A percentile compares a stretch with the other conserved stretches of the same genome.
phyloP scores from a whole-genome alignment of 2,329 filamentous ascomycete genomes.

The Talaromyces piceae region DNA sequence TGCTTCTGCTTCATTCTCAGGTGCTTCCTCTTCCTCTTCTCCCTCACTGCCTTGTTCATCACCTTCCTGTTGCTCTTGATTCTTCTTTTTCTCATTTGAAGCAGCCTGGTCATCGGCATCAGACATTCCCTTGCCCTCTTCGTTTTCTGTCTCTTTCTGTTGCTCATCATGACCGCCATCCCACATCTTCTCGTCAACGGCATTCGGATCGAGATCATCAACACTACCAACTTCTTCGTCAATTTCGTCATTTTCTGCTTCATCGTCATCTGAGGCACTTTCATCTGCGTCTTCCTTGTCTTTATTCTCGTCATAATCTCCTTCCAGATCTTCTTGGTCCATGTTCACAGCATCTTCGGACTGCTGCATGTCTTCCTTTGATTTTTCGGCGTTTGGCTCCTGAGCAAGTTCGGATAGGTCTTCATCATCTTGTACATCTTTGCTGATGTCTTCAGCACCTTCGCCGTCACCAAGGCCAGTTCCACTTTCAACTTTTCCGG shows the following conservation, averaged over 20 bases:
- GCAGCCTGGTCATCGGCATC: slow-evolving; percentile 52
- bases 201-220: slow-evolving; percentile 79
- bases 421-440: slow-evolving; percentile 89
- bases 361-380: slow-evolving; percentile 36
- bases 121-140: slow-evolving; percentile 49
- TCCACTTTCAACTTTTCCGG: slow-evolving; percentile 78
- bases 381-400: slow-evolving; percentile 61
- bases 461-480: slow-evolving; percentile 93
- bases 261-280: slow-evolving; percentile 53
- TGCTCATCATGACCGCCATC: slow-evolving; percentile 70
- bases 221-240: slow-evolving; percentile 89
- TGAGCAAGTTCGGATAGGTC: slow-evolving; percentile 87
- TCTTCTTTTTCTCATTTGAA: slow-evolving; percentile 49
- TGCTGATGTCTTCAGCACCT: slow-evolving; percentile 94
- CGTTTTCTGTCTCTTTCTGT: slow-evolving; percentile 64
- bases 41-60: slow-evolving; percentile 50
- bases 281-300: slow-evolving; percentile 44
- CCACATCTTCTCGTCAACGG: slow-evolving; percentile 99
- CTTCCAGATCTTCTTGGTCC: slow-evolving; percentile 84
- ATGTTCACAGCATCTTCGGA: slow-evolving; percentile 44
- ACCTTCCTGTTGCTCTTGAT: slow-evolving; percentile 50
- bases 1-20: slow-evolving; percentile 54
- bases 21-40: slow-evolving; percentile 48
- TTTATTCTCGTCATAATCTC: slow-evolving; percentile 60
- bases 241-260: slow-evolving; percentile 60